Conservation (phyloP, 2,329 filamentous ascomycete genomes). For the Zarea fungicola region DNA sequence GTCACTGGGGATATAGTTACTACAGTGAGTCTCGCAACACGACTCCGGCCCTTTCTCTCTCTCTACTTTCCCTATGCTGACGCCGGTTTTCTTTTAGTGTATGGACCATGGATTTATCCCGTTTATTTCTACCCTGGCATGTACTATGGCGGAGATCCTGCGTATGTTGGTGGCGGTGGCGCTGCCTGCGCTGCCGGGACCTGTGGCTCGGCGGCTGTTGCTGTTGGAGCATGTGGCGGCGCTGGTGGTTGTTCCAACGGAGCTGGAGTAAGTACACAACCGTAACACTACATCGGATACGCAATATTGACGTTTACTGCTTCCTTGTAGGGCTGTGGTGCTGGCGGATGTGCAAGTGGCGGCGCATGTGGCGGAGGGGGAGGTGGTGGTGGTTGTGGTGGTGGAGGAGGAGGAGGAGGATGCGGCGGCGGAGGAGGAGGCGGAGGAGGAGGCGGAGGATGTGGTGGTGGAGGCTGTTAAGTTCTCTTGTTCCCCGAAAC, state of each 20-base stretch:
- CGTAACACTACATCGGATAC: conserved; percentile 14
- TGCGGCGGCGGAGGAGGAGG: conserved; percentile 18
- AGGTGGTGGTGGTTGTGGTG: conserved; percentile 16
- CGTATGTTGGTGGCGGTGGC: conserved; percentile 26
- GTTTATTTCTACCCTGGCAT: conserved; percentile 38
- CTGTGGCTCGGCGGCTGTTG: conserved; percentile 36
- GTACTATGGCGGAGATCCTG: conserved; percentile 42
- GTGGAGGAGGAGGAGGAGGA: conserved; percentile 13
- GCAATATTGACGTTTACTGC: no score
- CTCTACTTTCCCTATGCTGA: no score
- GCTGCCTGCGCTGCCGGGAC: conserved; percentile 41
- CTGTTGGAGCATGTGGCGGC: conserved; percentile 39
- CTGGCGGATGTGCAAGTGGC: conserved; percentile 16
- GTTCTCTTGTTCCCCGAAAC: no score
- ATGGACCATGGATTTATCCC: conserved; percentile 41
- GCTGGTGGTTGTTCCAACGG: conserved; percentile 21
- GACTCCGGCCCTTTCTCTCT: neutral
- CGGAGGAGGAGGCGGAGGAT: conserved; percentile 15
- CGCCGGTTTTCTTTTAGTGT: no score
- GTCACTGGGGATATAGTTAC: conserved; percentile 51
- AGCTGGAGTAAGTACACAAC: neutral
- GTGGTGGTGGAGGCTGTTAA: conserved; percentile 14
- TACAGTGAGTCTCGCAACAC: conserved; percentile 23
- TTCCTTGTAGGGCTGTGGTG: conserved; percentile 11
- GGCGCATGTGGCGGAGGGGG: conserved; percentile 19